A percentile compares a stretch with the other conserved stretches of the same genome.
phyloP scores from a whole-genome alignment of 441 rosid genomes.

The Mallotus repandus region DNA sequence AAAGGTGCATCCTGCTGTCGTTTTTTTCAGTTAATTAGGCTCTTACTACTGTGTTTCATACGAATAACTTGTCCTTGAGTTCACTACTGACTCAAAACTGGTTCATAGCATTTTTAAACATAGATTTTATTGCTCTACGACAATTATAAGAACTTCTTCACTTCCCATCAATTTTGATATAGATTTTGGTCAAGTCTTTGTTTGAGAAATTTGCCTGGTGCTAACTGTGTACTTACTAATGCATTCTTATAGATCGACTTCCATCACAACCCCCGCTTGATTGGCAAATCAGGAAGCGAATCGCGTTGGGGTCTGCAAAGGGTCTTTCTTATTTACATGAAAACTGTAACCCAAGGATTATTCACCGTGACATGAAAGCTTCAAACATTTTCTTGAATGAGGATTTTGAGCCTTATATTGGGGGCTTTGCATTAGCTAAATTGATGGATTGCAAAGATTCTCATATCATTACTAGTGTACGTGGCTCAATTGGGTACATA shows the following conservation, averaged over 20 bases:
- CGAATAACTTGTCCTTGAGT: too few species aligned
- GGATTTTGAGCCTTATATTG: slow-evolving; percentile 53
- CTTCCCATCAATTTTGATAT: background rate
- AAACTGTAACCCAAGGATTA: slow-evolving; percentile 58
- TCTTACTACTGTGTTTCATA: too few species aligned
- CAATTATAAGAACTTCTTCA: background rate
- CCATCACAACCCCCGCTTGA: slow-evolving; percentile 25
- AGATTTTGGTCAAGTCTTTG: background rate
- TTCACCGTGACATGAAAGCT: slow-evolving; percentile 63
- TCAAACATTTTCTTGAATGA: slow-evolving; percentile 57
- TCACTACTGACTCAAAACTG: too few species aligned
- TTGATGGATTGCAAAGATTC: slow-evolving; percentile 40
- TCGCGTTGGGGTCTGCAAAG: slow-evolving; percentile 54
- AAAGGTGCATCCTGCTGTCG: slow-evolving; percentile 30
- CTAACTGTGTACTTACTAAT: background rate
- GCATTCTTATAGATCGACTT: background rate
- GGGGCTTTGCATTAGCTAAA: slow-evolving; percentile 56
- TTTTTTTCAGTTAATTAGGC: too few species aligned
- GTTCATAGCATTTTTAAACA: background rate
- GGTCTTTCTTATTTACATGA: slow-evolving; percentile 58
- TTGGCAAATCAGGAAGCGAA: slow-evolving; percentile 52
- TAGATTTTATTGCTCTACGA: background rate
- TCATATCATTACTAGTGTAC: slow-evolving; percentile 47
- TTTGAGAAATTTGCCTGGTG: background rate
- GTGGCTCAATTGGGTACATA: slow-evolving; percentile 61